Conservation (phyloP, 176 grass and related monocot species). For the Puccinellia tenuiflora region DNA sequence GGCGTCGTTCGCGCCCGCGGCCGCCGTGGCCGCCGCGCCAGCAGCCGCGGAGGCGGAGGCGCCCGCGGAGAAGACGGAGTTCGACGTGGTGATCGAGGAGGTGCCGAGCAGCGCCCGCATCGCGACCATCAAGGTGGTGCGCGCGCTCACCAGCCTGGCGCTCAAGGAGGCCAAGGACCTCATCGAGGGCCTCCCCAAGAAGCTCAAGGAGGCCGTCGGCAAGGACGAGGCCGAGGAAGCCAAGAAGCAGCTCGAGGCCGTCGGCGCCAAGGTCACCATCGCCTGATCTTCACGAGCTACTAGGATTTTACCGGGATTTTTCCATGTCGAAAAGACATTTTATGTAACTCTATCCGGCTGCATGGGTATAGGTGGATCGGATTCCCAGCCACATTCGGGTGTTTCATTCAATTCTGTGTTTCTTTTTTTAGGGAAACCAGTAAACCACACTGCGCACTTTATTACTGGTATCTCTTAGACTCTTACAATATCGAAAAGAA, state of each 20-base stretch:
- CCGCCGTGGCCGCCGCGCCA: slow-evolving; percentile 11
- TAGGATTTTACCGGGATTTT: not conserved
- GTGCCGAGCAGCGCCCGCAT: slow-evolving; percentile 53
- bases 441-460: too few species aligned
- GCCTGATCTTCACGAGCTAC: not conserved
- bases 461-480: too few species aligned
- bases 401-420: too few species aligned
- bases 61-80: slow-evolving; percentile 46
- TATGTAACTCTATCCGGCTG: too few species aligned
- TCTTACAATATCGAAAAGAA: too few species aligned
- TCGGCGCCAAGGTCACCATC: slow-evolving; percentile 52
- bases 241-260: slow-evolving; percentile 62
- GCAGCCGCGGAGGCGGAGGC: not conserved
- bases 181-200: slow-evolving; percentile 66
- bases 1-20: slow-evolving; percentile 31
- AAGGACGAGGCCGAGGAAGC: slow-evolving; percentile 55
- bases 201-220: slow-evolving; percentile 50
- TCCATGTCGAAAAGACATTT: too few species aligned
- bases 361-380: too few species aligned
- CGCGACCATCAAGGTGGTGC: slow-evolving; percentile 54
- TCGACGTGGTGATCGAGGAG: slow-evolving; percentile 54
- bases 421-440: too few species aligned
- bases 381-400: too few species aligned
- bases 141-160: slow-evolving; percentile 40
- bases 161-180: slow-evolving; percentile 67